A percentile compares a stretch with the other conserved stretches of the same genome.
phyloP scores from a whole-genome alignment of 1,284 basidiomycete genomes.

The Malassezia caprae region DNA sequence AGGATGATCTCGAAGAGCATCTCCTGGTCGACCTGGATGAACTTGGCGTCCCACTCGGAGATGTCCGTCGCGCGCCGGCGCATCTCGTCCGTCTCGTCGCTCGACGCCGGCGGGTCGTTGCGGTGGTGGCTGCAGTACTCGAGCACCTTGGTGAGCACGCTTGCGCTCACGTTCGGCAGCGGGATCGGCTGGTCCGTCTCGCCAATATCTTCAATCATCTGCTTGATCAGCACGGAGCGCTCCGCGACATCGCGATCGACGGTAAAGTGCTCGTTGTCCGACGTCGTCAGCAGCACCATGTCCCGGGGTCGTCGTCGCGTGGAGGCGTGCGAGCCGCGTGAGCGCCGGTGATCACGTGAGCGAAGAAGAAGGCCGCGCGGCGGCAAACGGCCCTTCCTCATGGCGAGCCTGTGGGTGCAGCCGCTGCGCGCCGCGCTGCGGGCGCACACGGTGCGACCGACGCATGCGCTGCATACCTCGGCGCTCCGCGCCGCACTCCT shows the following conservation, averaged over 20 bases:
- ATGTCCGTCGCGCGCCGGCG: constrained; percentile 95
- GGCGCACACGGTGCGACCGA: not conserved
- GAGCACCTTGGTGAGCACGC: constrained; percentile 93
- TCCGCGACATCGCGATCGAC: constrained; percentile 91
- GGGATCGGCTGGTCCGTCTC: constrained; percentile 68
- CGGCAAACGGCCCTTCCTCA: not conserved
- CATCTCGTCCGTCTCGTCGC: constrained; percentile 69
- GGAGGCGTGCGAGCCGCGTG: not conserved
- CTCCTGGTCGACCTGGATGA: constrained; percentile 83
- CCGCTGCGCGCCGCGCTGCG: not conserved
- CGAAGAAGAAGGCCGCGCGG: not conserved
- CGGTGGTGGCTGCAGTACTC: constrained; percentile 99
- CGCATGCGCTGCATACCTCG: not conserved
- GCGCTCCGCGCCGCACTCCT: not conserved
- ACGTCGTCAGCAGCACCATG: constrained; percentile 53
- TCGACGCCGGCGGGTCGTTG: constrained; percentile 81
- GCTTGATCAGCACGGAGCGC: constrained; percentile 92
- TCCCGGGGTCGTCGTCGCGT: not conserved
- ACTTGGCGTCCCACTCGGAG: constrained; percentile 98
- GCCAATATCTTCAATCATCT: constrained; percentile 73
- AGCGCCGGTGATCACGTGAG: constrained; percentile 6
- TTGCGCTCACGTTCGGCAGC: constrained; percentile 88
- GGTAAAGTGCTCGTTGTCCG: constrained; percentile 88
- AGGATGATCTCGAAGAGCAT: constrained; percentile 99
- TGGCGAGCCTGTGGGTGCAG: not conserved